Evolutionary conservation across 805 yeast genomes (phyloP), one percentile per base, ranked within the genome.

Genomic region (Candida maltosa): DNA sequence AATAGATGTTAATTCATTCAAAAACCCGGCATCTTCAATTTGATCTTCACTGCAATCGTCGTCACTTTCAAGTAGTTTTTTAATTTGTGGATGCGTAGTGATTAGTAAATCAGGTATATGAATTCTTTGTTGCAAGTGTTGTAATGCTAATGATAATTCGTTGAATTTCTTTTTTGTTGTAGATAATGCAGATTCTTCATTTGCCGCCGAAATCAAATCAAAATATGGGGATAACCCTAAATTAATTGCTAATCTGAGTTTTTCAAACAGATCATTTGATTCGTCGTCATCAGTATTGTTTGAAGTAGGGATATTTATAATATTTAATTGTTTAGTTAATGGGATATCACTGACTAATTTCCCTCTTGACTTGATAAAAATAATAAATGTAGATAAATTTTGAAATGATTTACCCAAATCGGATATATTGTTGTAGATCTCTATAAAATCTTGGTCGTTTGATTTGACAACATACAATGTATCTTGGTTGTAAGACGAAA

Each of bases 151-250:
- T 1, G 84, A 75, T 16, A 88, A 60, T 39, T 87, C 95, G 23
- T 74, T 70, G 35, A 87, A 69, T 48, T 78, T 83, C 52, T 73
- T 78, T 44, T 78, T 77, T 1, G 87, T 70, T 3, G 46, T 27
- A 19, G 32, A 9, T 5, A 35, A 26, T 18, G 37, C 18, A 9
- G 32, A 17, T 8, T 37, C 33, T 0, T 67, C 54, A 26, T 37
- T 30, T 4, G 17, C 9, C 11, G 59, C 46, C 4, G 42, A 34
- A 6, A 74, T 52, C 6, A 73, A 65, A 29, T 84, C 86, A 49
- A 88, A 82, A 44, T 80, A 77, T 0, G 93, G 86, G 0, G 78
- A 68, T 16, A 87, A 63, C 2, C 88, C 94, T 25, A 74, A 59
- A 35, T 71, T 73, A 16, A 87, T 56, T 18, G 89, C 56, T 0